phyloP scores from a whole-genome alignment of 805 yeast species.

The Starmerella apicola region DNA sequence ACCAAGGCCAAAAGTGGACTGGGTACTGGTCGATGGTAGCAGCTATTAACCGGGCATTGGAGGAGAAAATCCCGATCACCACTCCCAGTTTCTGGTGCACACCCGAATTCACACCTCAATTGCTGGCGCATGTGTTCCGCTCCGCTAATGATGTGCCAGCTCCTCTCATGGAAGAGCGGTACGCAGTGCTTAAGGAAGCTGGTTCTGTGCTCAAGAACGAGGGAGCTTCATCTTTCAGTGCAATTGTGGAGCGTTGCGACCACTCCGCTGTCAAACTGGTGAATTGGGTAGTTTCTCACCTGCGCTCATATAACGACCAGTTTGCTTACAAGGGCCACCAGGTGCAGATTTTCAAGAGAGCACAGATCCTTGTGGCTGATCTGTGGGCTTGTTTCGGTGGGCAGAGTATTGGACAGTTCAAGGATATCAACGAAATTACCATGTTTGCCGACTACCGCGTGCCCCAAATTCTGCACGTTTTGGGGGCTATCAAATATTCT shows the following conservation, averaged over 20 bases:
- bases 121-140: constrained; percentile 25
- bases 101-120: constrained; percentile 20
- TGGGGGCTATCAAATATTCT: constrained; percentile 30
- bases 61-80: constrained; percentile 30
- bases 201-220: constrained; percentile 22
- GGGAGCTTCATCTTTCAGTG: constrained; percentile 18
- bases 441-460: constrained; percentile 39
- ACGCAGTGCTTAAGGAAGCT: constrained; percentile 28
- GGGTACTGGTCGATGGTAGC: constrained; percentile 38
- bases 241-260: constrained; percentile 21
- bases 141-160: constrained; percentile 25
- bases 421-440: constrained; percentile 31
- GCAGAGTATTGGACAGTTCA: constrained; percentile 27
- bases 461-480: constrained; percentile 31
- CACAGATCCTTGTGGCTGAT: constrained; percentile 34
- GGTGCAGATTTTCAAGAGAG: constrained; percentile 31
- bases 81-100: constrained; percentile 28
- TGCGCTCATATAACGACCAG: constrained; percentile 29
- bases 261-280: constrained; percentile 28
- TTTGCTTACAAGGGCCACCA: constrained; percentile 23
- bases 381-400: constrained; percentile 36
- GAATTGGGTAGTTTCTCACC: constrained; percentile 20
- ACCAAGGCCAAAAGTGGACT: constrained; percentile 28
- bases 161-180: constrained; percentile 30
- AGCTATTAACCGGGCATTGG: constrained; percentile 33